Evolutionary conservation across 495 filamentous ascomycete genomes (phyloP).

Genomic region (Amorphotheca resinae): DNA sequence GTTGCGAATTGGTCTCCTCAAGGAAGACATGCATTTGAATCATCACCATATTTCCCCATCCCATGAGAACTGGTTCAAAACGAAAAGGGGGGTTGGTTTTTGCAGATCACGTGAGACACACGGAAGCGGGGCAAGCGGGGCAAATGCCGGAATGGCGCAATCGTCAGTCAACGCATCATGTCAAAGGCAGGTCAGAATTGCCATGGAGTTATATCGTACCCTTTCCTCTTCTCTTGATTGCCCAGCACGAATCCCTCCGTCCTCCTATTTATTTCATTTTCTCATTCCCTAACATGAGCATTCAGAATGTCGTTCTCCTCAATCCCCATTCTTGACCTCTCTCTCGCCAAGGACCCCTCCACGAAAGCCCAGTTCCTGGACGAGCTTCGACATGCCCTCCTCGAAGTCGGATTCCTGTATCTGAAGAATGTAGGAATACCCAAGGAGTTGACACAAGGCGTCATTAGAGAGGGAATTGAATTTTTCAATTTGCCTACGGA

Average conservation of each 20-base stretch:
- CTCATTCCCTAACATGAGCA: not conserved
- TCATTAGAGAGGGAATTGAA: slow-evolving; percentile 51
- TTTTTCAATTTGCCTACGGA: slow-evolving; percentile 77
- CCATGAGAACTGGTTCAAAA: too few relatives aligned
- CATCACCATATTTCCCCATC: not conserved
- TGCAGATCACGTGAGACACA: not conserved
- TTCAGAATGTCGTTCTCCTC: slow-evolving; percentile 46
- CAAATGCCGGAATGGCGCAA: not conserved
- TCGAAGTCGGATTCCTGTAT: slow-evolving; percentile 91
- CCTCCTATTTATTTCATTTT: not conserved
- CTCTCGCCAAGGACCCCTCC: slow-evolving; percentile 43
- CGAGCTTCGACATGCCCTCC: slow-evolving; percentile 61
- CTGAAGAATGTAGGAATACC: slow-evolving; percentile 73
- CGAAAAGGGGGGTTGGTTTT: too few relatives aligned
- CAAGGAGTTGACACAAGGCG: slow-evolving; percentile 48
- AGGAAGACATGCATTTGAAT: too few relatives aligned
- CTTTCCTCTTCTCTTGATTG: not conserved
- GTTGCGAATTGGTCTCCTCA: too few relatives aligned
- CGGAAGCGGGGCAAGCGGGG: slow-evolving; percentile 2
- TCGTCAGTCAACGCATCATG: too few relatives aligned
- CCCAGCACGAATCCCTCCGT: not conserved
- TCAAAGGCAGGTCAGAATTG: too few relatives aligned
- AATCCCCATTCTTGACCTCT: slow-evolving; percentile 73
- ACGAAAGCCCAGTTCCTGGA: slow-evolving; percentile 67
- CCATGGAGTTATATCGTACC: not conserved